Percentiles rank a stretch among this genome's conserved stretches.
phyloP scores from a whole-genome alignment of 1,284 basidiomycete species.

The Cutaneotrichosporon mucoides region DNA sequence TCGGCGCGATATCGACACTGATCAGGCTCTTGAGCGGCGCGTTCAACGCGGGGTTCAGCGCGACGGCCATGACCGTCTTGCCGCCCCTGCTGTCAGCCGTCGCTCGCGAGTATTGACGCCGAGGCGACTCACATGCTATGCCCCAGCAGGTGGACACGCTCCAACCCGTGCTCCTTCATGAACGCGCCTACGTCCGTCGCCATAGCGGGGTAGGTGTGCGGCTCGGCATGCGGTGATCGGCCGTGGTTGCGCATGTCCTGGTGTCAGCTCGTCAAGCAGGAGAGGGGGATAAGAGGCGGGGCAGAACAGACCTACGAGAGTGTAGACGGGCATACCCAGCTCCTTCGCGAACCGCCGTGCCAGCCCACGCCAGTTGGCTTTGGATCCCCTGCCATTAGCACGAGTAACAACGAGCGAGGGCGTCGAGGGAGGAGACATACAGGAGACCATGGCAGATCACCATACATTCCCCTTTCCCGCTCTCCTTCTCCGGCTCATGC shows the following conservation, averaged over 20 bases:
- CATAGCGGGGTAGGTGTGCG: slow-evolving; percentile 52
- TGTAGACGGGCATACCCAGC: slow-evolving; percentile 52
- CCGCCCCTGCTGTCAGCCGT: slow-evolving; percentile 50
- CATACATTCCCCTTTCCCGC: slow-evolving; percentile 35
- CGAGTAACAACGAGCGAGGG: neutral
- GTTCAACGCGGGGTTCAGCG: slow-evolving; percentile 47
- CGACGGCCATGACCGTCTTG: slow-evolving; percentile 55
- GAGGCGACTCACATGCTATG: slow-evolving; percentile 53
- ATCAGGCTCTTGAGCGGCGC: slow-evolving; percentile 49
- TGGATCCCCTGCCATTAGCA: slow-evolving; percentile 49
- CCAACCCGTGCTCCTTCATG: slow-evolving; percentile 45
- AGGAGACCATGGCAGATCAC: slow-evolving; percentile 55
- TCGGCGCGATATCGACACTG: slow-evolving; percentile 57
- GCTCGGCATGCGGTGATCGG: slow-evolving; percentile 52
- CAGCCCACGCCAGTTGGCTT: slow-evolving; percentile 57
- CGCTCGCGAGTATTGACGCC: too few species aligned
- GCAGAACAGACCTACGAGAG: slow-evolving; percentile 45
- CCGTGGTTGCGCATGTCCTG: slow-evolving; percentile 58
- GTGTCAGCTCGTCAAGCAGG: neutral
- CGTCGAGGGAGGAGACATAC: slow-evolving; percentile 24
- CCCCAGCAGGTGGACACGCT: slow-evolving; percentile 52
- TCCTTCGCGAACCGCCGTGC: slow-evolving; percentile 51
- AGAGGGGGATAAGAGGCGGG: neutral
- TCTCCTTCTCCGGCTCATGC: slow-evolving; percentile 14
- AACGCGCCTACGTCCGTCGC: slow-evolving; percentile 50